phyloP scores from a whole-genome alignment of 495 filamentous ascomycete species.

The Pyrenula aspistea region DNA sequence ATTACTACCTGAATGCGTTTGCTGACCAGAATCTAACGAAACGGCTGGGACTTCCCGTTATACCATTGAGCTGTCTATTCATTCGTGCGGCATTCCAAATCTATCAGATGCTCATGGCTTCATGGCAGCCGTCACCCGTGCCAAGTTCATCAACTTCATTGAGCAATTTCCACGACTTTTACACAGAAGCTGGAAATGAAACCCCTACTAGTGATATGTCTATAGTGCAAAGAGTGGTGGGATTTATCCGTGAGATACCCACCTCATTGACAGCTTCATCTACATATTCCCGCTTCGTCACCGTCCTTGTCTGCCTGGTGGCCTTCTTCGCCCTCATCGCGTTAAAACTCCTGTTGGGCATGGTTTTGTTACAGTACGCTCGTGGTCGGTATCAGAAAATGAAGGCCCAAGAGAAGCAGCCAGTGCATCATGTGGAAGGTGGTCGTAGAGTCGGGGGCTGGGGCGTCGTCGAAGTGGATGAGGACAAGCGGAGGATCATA shows the following conservation, averaged over 20 bases:
- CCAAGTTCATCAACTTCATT: slow-evolving; percentile 51
- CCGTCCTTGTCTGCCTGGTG: slow-evolving; percentile 67
- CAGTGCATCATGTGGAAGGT: slow-evolving; percentile 35
- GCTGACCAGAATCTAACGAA: slow-evolving; percentile 79
- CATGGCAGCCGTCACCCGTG: slow-evolving; percentile 62
- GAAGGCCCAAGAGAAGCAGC: slow-evolving; percentile 53
- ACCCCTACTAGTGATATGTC: slow-evolving; percentile 20
- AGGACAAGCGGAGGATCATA: slow-evolving; percentile 76
- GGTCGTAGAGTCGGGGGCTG: slow-evolving; percentile 67
- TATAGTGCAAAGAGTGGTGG: slow-evolving; percentile 22
- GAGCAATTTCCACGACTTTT: slow-evolving; percentile 48
- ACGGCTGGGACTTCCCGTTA: slow-evolving; percentile 79
- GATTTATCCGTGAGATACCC: slow-evolving; percentile 24
- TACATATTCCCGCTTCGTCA: slow-evolving; percentile 39
- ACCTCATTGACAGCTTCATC: slow-evolving; percentile 24
- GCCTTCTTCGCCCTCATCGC: slow-evolving; percentile 66
- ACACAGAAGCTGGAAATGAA: slow-evolving; percentile 11
- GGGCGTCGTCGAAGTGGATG: slow-evolving; percentile 77
- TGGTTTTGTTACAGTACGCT: slow-evolving; percentile 63
- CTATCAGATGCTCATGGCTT: slow-evolving; percentile 95
- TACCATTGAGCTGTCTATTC: slow-evolving; percentile 89
- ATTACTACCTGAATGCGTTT: slow-evolving; percentile 96
- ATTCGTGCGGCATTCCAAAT: slow-evolving; percentile 90
- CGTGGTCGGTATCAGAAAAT: slow-evolving; percentile 67
- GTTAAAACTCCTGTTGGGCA: slow-evolving; percentile 73